Percentiles rank a stretch among this genome's conserved stretches.
phyloP scores from a whole-genome alignment of 805 yeast species.

The Nakazawaea anatomiae region DNA sequence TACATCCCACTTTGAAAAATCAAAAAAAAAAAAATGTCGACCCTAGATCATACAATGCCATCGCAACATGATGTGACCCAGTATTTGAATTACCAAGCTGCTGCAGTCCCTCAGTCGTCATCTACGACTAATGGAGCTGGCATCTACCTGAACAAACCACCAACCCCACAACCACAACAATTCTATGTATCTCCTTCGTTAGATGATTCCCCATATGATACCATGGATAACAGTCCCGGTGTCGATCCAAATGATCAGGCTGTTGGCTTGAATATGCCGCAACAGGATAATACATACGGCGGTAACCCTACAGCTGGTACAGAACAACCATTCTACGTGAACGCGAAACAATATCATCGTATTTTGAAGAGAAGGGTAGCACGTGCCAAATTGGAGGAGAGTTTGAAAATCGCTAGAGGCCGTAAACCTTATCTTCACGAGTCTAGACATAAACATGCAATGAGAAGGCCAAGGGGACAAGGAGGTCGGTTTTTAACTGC shows the following conservation, averaged over 20 bases:
- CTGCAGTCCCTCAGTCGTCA: not conserved
- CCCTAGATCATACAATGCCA: constrained; percentile 7
- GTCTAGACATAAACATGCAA: constrained; percentile 96
- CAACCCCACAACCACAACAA: constrained; percentile 1
- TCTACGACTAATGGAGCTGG: not conserved
- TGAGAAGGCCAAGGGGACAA: constrained; percentile 98
- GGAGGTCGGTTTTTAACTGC: constrained; percentile 97
- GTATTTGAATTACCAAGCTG: not conserved
- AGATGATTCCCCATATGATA: constrained; percentile 7
- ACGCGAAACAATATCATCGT: constrained; percentile 96
- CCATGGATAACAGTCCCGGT: constrained; percentile 7
- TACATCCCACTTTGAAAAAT: not conserved
- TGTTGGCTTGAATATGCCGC: not conserved
- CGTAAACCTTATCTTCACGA: constrained; percentile 94
- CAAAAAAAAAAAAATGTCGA: constrained; percentile 1
- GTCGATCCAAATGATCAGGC: constrained; percentile 1
- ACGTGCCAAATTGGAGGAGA: constrained; percentile 87
- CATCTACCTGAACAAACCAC: not conserved
- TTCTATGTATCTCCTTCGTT: constrained; percentile 7
- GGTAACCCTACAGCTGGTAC: constrained; percentile 7
- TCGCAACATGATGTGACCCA: constrained; percentile 11
- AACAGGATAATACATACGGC: constrained; percentile 8
- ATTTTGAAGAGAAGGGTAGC: constrained; percentile 91
- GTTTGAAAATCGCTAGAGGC: constrained; percentile 79
- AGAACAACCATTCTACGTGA: constrained; percentile 95